Evolutionary conservation across 2,329 filamentous ascomycete genomes (phyloP).

Genomic region (Nemania sp.): DNA sequence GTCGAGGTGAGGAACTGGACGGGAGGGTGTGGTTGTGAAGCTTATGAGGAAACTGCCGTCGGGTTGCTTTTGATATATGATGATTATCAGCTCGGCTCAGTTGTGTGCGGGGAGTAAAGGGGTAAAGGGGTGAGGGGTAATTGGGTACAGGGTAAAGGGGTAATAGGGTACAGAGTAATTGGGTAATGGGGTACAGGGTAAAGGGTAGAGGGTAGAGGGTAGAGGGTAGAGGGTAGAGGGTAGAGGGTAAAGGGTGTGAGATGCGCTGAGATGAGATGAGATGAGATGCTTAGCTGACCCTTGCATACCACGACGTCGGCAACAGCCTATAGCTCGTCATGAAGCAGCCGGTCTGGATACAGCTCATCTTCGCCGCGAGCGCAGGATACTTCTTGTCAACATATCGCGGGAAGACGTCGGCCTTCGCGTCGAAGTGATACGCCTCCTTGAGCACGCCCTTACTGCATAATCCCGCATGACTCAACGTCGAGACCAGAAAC

Average conservation of each 20-base stretch:
- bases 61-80: conserved; percentile 9
- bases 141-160: no score
- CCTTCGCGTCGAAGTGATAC: conserved; percentile 58
- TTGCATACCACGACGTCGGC: conserved; percentile 16
- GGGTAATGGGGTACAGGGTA: no score
- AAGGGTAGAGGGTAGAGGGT: no score
- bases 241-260: no score
- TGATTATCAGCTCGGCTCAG: no score
- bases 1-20: conserved; percentile 10
- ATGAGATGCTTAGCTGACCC: no score
- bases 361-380: conserved; percentile 17
- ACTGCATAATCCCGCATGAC: conserved; percentile 51
- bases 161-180: no score
- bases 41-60: conserved; percentile 11
- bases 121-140: background rate
- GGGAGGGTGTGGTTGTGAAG: conserved; percentile 4
- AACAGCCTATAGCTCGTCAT: conserved; percentile 13
- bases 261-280: no score
- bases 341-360: conserved; percentile 15
- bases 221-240: no score
- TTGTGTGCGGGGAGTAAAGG: background rate
- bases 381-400: conserved; percentile 10
- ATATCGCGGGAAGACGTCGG: conserved; percentile 39
- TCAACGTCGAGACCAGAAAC: conserved; percentile 56
- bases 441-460: conserved; percentile 50